Evolutionary conservation across 306 rosid species (phyloP), one percentile per base, ranked within the genome.

Genomic region (Herpetospermum pedunculosum): DNA sequence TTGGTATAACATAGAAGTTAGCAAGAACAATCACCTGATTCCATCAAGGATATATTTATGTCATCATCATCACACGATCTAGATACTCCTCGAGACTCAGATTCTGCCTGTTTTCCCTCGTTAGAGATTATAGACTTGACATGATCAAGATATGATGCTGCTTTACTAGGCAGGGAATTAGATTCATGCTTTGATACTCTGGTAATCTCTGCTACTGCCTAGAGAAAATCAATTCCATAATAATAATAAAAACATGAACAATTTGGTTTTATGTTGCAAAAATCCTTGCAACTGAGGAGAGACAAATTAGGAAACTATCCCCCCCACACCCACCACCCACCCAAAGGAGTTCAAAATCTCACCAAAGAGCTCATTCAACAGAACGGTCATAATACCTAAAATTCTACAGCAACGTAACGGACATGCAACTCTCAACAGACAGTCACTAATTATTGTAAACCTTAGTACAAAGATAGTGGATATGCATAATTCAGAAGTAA

Each of bases 171-270:
- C 78, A 94, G 80, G n/a, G 76, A 81, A 79, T 73, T 75, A 64
- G 97, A 92, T 83, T 94, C 98, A 6, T 75, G 85, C 79, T 88
- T 94, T 46, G 93, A 85, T 62, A 92, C 91, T 87, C 84, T 89
- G 69, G 80, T 76, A 74, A 94, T 88, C 86, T 94, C 98, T 70
- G 83, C 91, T 75, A 88, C 89, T 18, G 97, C 96, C 98, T 94
- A 81, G 41, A 77, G 18, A 63, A 62, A 37, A 40, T 35, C 30
- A 44, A 41, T 4, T 76, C 79, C 46, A 75, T 49, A 75, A 78
- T 49, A 40, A 78, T 60, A 77, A 77, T 46, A 65, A 25, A 15
- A 68, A 60, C 53, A 59, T 8, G 8, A 41, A 64, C 38, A 46
- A n/a, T 47, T 43, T 43, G 38, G 68, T 50, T 32, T 50, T 25